Percentiles rank a stretch among this genome's conserved stretches.
phyloP scores from a whole-genome alignment of 2,329 filamentous ascomycete genomes.

The Nemania abortiva region DNA sequence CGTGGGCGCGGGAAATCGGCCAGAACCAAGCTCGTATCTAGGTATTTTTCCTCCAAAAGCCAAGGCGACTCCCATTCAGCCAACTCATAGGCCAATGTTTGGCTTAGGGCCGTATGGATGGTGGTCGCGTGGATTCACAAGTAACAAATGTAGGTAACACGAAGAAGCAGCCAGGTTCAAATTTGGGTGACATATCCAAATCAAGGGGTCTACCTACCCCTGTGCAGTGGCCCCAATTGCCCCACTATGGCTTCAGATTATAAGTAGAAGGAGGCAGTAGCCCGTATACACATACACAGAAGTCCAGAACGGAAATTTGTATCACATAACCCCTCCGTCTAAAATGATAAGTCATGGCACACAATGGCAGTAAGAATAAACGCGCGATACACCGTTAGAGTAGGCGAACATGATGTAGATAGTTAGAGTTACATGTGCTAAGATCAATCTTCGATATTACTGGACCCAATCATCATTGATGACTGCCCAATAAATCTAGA shows the following conservation, averaged over 20 bases:
- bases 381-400: neutral
- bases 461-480: neutral
- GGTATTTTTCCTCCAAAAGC: constrained; percentile 18
- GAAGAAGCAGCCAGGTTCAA: constrained; percentile 3
- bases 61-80: constrained; percentile 17
- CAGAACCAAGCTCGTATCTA: constrained; percentile 7
- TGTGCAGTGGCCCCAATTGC: constrained; percentile 14
- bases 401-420: too few relatives aligned
- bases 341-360: neutral
- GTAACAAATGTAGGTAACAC: constrained; percentile 7
- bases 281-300: neutral
- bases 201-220: constrained; percentile 25
- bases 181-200: constrained; percentile 21
- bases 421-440: neutral
- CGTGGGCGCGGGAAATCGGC: constrained; percentile 6
- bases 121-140: constrained; percentile 25
- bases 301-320: too few relatives aligned
- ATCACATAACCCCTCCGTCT: too few relatives aligned
- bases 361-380: neutral
- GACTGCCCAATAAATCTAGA: neutral
- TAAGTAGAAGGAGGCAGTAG: neutral
- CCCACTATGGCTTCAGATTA: constrained; percentile 27
- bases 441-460: neutral
- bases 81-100: constrained; percentile 15
- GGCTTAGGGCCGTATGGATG: constrained; percentile 10